Evolutionary conservation across 805 yeast genomes (phyloP), one percentile per base, ranked within the genome.

Genomic region (Candida silvicultrix): DNA sequence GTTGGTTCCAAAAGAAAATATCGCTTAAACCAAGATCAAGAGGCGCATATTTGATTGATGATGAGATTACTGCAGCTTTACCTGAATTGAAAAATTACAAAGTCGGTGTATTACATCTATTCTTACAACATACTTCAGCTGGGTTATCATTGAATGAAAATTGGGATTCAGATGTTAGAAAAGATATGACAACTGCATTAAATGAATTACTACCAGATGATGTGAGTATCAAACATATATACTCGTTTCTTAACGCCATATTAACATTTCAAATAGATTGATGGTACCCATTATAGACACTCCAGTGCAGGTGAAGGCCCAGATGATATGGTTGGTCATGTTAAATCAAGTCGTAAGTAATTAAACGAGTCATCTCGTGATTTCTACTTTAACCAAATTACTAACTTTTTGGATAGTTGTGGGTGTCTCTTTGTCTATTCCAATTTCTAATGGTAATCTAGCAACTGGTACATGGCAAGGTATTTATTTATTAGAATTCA

Each of bases 401-500:
- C 15, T 29, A 14, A 14, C 10, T 31, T 39, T 36, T 28, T 18
- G 4, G 21, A 21, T 48, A 53, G 63, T 78, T 41, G 73, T 83
- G 10, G 94, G 95, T 18, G 83, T 79, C 8, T 71, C 79, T 4
- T 65, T 86, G 23, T 69, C 77, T 4, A 78, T 86, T 38, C 95
- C 95, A 2, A 85, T 86, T 42, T 60, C 72, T 20, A 76, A 85
- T 55, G 95, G 95, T 1, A 60, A 69, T 31, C 65, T 86, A 45
- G 83, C 81, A 1, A 71, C 82, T 0, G 95, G 95, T 2, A 86
- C 94, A 0, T 87, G 95, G 95, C 95, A 86, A 60, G 95, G 94
- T 0, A 74, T 87, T 38, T 86, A 85, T 71, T 68, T 83, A 42
- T 70, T 85, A 57, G 95, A 86, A 60, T 86, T 87, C 64, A 73